Evolutionary conservation across 1,284 basidiomycete species (phyloP), one percentile per base, ranked within the genome.

Genomic region (Boletus sp.): DNA sequence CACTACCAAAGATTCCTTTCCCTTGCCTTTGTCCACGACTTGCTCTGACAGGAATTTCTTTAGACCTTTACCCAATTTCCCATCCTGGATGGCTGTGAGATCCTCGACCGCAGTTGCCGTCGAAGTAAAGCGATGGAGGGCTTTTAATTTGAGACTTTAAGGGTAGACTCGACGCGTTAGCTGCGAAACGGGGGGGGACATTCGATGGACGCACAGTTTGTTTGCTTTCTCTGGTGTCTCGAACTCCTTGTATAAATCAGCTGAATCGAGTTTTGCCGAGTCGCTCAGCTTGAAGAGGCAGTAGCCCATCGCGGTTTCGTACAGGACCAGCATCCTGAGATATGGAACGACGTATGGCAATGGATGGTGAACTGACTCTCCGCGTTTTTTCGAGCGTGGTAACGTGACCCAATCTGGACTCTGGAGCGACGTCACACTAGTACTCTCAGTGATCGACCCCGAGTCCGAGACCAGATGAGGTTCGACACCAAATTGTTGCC

Each of bases 71-170:
- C 91, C 91, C 43, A 98, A 69, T 73, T 96, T 94, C 55, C 94
- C 94, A 46, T 88, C 87, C 66, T 95, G 92, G 40, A 98, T 73
- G 12, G 94, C 85, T 26, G 92, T 91, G 60, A 98, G 86, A 67
- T 98, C 95, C 71, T 98, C 94, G n/a, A 99, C 95, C n/a, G 96
- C 95, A 19, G 88, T 86, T 23, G 92, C 96, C 9, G 95, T 98
- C 40, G 93, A 95, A 30, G 89, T 89, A 72, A 99, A 99, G 47
- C 93, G 89, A 73, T 99, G 95, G 49, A 99, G 78, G 35, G 93
- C 91, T 68, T 95, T 92, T 50, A 99, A 76, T 73, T 97, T 96
- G 54, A 97, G 74, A 42, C 94, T 95, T 56, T 42, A 49, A 44
- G 39, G n/a, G 33, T 23, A 32, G 25, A 26, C 19, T 8, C 26